phyloP scores from a whole-genome alignment of 1,284 basidiomycete genomes.

The Sanguinoderma infundibulare region DNA sequence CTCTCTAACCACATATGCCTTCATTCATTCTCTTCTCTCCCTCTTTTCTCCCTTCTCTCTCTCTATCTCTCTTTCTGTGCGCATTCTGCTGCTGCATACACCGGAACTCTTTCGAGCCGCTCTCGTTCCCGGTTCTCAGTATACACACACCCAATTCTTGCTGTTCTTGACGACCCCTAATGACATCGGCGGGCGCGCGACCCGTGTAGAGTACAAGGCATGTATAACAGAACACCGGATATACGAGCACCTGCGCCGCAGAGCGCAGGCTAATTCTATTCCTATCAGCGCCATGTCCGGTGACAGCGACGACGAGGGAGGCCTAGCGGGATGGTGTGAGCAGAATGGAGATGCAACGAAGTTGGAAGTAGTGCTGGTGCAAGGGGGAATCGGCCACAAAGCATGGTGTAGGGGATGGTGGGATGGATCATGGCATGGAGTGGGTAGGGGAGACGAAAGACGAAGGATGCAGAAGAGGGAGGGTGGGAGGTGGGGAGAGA shows the following conservation, averaged over 20 bases:
- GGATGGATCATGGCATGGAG: slow-evolving; percentile 11
- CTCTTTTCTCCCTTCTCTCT: neutral
- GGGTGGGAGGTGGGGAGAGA: neutral
- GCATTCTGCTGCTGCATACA: neutral
- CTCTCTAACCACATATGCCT: slow-evolving; percentile 1
- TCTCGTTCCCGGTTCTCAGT: neutral
- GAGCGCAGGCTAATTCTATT: slow-evolving; percentile 29
- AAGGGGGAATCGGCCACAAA: slow-evolving; percentile 16
- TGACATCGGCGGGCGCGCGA: neutral
- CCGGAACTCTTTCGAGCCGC: neutral
- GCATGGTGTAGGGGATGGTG: slow-evolving; percentile 6
- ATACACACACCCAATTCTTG: neutral
- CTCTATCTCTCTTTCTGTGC: neutral
- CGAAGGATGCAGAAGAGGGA: neutral
- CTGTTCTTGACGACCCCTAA: neutral
- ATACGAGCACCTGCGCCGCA: slow-evolving; percentile 26
- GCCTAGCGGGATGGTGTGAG: neutral
- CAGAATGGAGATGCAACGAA: neutral
- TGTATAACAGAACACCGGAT: slow-evolving; percentile 30
- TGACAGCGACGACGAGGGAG: neutral
- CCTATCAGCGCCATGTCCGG: slow-evolving; percentile 5
- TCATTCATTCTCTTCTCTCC: neutral
- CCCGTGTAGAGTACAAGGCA: slow-evolving; percentile 30
- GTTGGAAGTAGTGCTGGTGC: neutral
- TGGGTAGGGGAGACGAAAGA: neutral